Conservation (phyloP, 495 filamentous ascomycete genomes). For the Gamarada debralockiae region DNA sequence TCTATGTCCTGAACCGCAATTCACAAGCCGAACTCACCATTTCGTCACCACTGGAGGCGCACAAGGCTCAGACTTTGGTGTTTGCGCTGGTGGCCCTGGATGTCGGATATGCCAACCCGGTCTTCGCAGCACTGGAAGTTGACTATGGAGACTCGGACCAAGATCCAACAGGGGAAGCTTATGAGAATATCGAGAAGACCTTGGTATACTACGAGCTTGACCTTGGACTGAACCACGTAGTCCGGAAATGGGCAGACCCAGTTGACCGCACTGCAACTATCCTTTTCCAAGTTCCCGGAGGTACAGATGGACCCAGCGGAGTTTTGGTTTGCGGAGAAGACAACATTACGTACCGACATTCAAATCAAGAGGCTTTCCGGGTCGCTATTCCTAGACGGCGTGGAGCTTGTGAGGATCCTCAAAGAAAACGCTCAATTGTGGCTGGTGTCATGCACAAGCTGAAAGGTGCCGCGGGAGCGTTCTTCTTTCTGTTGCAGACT, state of each 20-base stretch:
- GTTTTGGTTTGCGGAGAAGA: conserved; percentile 94
- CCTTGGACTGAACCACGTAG: conserved; percentile 93
- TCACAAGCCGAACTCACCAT: conserved; percentile 91
- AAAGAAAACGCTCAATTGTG: conserved; percentile 80
- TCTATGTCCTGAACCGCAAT: conserved; percentile 96
- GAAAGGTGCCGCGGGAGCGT: conserved; percentile 73
- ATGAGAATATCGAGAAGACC: conserved; percentile 77
- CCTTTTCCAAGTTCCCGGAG: conserved; percentile 94
- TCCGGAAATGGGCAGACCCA: conserved; percentile 89
- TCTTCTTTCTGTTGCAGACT: conserved; percentile 94
- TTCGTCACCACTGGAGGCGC: conserved; percentile 95
- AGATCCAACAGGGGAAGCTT: conserved; percentile 82
- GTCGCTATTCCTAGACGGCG: conserved; percentile 83
- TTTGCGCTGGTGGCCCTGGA: conserved; percentile 84
- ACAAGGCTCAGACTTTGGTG: conserved; percentile 90
- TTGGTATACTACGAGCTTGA: conserved; percentile 97
- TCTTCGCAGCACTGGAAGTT: conserved; percentile 91
- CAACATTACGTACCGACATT: conserved; percentile 90
- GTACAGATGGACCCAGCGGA: conserved; percentile 88
- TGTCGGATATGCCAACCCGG: conserved; percentile 93
- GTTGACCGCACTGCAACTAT: conserved; percentile 88
- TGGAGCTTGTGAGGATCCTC: conserved; percentile 86
- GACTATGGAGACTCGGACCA: conserved; percentile 91
- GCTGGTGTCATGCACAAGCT: conserved; percentile 96
- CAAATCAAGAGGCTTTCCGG: conserved; percentile 83